These are phyloP conservation scores for Ustilago shanxiensis DNA, from an alignment of 1,284 basidiomycete species.

Conservation along the genomic window DNA sequence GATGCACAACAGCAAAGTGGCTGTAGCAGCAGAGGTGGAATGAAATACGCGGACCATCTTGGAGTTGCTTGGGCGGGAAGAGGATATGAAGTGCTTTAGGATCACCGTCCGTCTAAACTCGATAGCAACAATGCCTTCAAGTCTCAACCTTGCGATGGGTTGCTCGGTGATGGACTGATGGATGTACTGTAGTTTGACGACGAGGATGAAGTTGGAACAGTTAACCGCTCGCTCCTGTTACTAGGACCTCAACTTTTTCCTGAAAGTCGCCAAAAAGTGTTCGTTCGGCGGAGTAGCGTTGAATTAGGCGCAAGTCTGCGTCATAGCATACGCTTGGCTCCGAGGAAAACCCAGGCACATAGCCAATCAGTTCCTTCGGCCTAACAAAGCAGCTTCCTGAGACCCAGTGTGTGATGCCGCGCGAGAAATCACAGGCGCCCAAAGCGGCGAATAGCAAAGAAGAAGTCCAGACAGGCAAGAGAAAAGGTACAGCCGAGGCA, in stretches of 20 bases:
- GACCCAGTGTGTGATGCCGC: too few species aligned
- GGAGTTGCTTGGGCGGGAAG: not conserved
- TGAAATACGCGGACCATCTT: slow-evolving; percentile 6
- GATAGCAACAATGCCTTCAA: not conserved
- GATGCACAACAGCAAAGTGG: slow-evolving; percentile 1
- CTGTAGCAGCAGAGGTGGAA: not conserved
- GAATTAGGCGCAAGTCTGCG: not conserved
- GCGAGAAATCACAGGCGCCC: slow-evolving; percentile 6
- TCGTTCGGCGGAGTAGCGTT: not conserved
- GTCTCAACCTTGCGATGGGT: not conserved
- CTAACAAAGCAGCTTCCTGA: not conserved
- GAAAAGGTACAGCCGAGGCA: slow-evolving; percentile 31
- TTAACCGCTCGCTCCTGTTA: too few species aligned
- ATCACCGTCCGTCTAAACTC: not conserved
- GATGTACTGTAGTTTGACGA: too few species aligned
- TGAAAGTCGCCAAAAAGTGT: not conserved
- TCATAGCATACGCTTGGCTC: slow-evolving; percentile 3
- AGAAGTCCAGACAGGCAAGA: too few species aligned
- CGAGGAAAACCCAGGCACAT: not conserved
- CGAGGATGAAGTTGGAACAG: not conserved
- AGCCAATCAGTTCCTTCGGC: not conserved
- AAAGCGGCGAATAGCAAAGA: not conserved
- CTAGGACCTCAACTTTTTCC: not conserved
- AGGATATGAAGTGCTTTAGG: slow-evolving; percentile 1
- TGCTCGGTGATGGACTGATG: too few species aligned